Base-by-base conservation (phyloP, 768 basidiomycete genomes). In the Russula vinacea region DNA sequence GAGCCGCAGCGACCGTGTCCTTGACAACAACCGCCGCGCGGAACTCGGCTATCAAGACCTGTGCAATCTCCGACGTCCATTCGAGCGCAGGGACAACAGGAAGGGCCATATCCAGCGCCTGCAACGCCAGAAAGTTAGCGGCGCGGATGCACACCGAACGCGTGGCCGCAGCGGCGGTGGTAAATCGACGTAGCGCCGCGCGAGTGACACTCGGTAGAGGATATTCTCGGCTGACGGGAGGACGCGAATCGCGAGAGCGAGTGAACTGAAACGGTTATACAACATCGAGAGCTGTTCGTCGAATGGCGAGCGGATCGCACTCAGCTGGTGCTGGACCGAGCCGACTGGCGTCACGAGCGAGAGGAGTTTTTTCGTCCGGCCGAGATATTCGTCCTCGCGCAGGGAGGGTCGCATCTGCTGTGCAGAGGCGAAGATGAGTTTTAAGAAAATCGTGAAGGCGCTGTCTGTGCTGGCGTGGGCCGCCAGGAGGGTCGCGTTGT, bases 381-480 rank as follows among this genome's bases (percentile, higher is more conserved):
- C 75, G 9, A 76, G 74, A 16, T 80, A 59, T 8, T 69, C 59
- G 19, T 57, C 58, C n/a, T 70, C 57, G 71, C 68, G 54, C 75
- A 74, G 11, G 67, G 72, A 33, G 7, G 58, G 67, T 74, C 59
- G 73, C 71, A 68, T 74, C 62, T 76, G 75, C 14, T 78, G 74
- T 1, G 78, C 78, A 0, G 88, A 86, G 51, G 84, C 83, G n/a
- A 87, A 83, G 39, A 94, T 78, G 60, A 97, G 79, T 72, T 94
- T 92, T 51, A 96, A 78, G 71, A 94, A 90, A 7, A 90, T 72
- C n/a, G 83, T 80, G 70, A 89, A 94, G 1, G 89, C 83, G 1
- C 88, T 84, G 69, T 96, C 94, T 19, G 74, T 73, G 19, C 75
- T 73, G 32, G 84, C 80, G 56, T 79, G 77, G 22, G 77, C 73